These are phyloP conservation scores for Pterocarpus macrocarpus DNA, from an alignment of 306 rosid genomes.

Conservation along the genomic window DNA sequence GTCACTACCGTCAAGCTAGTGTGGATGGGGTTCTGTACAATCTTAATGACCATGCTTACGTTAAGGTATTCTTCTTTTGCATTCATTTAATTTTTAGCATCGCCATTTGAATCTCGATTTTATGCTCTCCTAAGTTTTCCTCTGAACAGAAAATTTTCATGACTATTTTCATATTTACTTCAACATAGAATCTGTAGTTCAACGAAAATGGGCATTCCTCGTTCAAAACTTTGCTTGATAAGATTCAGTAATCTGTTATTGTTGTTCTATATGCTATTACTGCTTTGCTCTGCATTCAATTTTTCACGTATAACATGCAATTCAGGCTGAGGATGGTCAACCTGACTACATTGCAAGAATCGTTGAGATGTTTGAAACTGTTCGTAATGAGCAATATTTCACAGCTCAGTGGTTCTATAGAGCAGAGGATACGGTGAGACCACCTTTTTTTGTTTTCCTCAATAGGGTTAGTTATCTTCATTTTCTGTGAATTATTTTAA, in stretches of 20 bases:
- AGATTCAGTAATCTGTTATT: too few relatives aligned
- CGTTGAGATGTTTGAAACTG: slow-evolving; percentile 53
- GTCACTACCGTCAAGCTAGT: slow-evolving; percentile 46
- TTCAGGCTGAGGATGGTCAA: slow-evolving; percentile 52
- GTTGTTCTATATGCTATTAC: too few relatives aligned
- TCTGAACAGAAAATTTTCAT: background rate
- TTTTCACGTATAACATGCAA: background rate
- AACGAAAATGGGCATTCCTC: background rate
- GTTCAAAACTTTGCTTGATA: background rate
- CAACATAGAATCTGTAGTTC: background rate
- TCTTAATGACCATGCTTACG: slow-evolving; percentile 47
- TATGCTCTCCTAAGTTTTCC: too few relatives aligned
- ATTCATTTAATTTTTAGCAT: background rate
- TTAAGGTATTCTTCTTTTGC: slow-evolving; percentile 37
- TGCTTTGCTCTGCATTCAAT: too few relatives aligned
- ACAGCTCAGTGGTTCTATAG: slow-evolving; percentile 59
- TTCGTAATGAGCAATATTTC: slow-evolving; percentile 37
- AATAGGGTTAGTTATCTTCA: too few relatives aligned
- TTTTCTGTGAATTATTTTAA: background rate
- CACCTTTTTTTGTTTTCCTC: background rate
- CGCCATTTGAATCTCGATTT: too few relatives aligned
- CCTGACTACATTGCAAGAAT: slow-evolving; percentile 55
- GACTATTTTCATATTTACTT: background rate
- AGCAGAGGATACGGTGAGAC: slow-evolving; percentile 55
- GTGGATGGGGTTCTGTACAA: slow-evolving; percentile 43